Evolutionary conservation across 129 eudicot genomes (phyloP).

Genomic region (Lactuca saligna): DNA sequence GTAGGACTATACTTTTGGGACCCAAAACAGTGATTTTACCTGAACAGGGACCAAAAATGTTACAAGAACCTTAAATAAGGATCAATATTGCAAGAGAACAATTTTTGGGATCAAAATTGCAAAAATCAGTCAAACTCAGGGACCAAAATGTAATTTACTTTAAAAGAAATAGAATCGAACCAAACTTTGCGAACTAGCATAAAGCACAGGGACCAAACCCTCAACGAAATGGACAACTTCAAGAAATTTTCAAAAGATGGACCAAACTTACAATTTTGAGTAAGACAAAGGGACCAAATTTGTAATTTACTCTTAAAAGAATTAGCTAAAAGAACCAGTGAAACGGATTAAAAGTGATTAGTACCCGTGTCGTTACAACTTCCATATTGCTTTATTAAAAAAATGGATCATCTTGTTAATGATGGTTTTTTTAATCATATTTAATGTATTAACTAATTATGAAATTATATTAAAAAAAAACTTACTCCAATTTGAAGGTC

Average conservation of each 20-base stretch:
- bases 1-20: neutral
- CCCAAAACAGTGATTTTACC: neutral
- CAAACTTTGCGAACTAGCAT: neutral
- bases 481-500: slow-evolving; percentile 83
- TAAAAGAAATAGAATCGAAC: neutral
- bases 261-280: neutral
- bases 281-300: neutral
- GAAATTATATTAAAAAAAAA: neutral
- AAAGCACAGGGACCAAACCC: neutral
- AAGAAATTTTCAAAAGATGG: neutral
- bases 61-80: neutral
- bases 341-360: neutral
- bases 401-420: no score
- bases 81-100: neutral
- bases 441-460: no score
- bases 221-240: neutral
- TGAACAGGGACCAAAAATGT: no score
- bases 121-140: neutral
- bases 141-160: neutral
- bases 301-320: neutral
- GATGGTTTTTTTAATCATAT: neutral
- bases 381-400: neutral
- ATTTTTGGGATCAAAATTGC: no score
- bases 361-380: neutral
- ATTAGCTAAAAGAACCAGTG: neutral